A percentile compares a stretch with the other conserved stretches of the same genome.
Conservation (phyloP, 2,329 filamentous ascomycete genomes). For the Ampelomyces quisqualis region DNA sequence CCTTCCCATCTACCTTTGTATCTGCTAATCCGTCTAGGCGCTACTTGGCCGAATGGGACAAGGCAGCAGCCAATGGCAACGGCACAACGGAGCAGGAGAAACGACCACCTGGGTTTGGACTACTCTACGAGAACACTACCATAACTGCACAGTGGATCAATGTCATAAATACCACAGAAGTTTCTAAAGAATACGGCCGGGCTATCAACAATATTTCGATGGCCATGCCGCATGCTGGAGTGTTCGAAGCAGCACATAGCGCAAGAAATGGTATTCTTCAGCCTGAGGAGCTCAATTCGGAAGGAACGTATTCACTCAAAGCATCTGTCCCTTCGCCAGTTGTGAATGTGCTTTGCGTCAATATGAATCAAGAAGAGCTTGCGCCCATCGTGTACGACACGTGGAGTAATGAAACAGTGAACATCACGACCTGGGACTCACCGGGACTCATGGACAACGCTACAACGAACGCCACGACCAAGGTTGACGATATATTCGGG, state of each 20-base stretch:
- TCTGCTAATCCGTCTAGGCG: constrained; percentile 53
- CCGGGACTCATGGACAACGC: constrained; percentile 15
- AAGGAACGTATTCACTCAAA: constrained; percentile 67
- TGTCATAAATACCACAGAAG: constrained; percentile 54
- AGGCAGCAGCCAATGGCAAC: constrained; percentile 49
- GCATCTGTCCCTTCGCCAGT: constrained; percentile 71
- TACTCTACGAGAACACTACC: constrained; percentile 72
- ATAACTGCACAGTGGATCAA: constrained; percentile 70
- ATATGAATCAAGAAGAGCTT: constrained; percentile 61
- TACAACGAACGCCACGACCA: constrained; percentile 45
- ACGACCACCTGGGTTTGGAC: constrained; percentile 62
- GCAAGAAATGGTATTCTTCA: constrained; percentile 67
- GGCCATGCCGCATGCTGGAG: constrained; percentile 72
- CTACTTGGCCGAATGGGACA: constrained; percentile 60
- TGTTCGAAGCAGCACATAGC: constrained; percentile 65
- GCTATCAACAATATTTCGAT: constrained; percentile 75
- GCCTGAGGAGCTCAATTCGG: constrained; percentile 59
- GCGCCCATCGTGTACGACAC: constrained; percentile 62
- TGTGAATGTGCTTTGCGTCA: constrained; percentile 72
- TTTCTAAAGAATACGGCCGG: constrained; percentile 54
- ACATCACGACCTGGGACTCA: constrained; percentile 23
- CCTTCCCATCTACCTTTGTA: constrained; percentile 31
- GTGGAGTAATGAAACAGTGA: constrained; percentile 54
- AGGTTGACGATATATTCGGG: constrained; percentile 68
- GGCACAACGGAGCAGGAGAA: constrained; percentile 45